phyloP scores from a whole-genome alignment of 2,329 filamentous ascomycete species.

The Pyrenochaeta sp. region DNA sequence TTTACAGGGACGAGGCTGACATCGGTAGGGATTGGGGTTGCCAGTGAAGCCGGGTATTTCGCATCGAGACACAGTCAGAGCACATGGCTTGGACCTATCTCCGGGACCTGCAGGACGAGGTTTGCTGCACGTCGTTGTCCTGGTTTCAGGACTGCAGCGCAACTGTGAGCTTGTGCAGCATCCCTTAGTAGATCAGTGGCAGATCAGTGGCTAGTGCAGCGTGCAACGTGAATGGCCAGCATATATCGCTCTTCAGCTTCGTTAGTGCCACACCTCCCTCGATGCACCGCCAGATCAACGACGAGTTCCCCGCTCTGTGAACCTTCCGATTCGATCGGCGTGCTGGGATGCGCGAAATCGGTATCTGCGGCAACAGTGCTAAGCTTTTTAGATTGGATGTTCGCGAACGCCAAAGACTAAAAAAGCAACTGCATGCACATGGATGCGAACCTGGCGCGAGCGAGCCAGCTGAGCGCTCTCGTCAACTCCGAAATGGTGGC shows the following conservation, averaged over 20 bases:
- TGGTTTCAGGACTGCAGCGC: no score
- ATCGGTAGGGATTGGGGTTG: no score
- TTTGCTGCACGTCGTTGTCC: no score
- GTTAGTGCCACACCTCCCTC: background rate
- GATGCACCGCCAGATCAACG: background rate
- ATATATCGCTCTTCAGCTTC: background rate
- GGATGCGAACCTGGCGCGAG: constrained; percentile 16
- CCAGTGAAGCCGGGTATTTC: no score
- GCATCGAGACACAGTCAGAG: no score
- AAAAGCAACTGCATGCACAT: constrained; percentile 13
- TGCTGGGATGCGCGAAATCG: constrained; percentile 5
- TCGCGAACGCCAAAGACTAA: constrained; percentile 10
- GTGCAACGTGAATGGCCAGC: background rate
- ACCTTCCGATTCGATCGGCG: constrained; percentile 6
- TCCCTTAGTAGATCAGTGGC: no score
- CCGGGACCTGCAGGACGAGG: no score
- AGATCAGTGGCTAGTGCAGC: no score
- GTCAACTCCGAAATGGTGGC: constrained; percentile 14
- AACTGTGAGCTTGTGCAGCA: no score
- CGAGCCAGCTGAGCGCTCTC: constrained; percentile 26
- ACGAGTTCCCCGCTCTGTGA: constrained; percentile 6
- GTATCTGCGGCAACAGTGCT: constrained; percentile 11
- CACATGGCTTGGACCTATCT: no score
- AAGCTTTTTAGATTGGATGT: constrained; percentile 6
- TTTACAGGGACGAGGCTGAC: no score